phyloP scores from a whole-genome alignment of 139 green algal species.

The Chlamydomonas sp. region DNA sequence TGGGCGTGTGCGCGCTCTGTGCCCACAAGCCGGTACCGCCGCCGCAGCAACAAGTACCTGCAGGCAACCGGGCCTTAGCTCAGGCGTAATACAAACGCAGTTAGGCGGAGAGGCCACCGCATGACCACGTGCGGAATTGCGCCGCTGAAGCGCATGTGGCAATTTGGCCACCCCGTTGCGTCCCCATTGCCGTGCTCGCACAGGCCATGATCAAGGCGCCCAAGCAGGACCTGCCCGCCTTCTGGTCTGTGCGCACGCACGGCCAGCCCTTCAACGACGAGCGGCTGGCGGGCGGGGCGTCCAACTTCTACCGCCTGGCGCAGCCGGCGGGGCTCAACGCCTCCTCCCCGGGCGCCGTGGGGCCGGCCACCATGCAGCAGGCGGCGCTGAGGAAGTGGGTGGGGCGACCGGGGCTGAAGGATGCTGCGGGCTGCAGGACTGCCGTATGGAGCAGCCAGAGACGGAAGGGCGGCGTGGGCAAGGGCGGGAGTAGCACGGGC shows the following conservation, averaged over 20 bases:
- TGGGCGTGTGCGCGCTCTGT: too few relatives aligned
- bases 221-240: constrained; percentile 60
- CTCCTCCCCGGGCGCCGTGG: constrained; percentile 3
- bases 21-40: too few relatives aligned
- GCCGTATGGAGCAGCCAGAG: neutral
- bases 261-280: constrained; percentile 68
- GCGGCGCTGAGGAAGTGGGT: constrained; percentile 49
- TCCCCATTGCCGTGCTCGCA: too few relatives aligned
- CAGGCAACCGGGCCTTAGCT: too few relatives aligned
- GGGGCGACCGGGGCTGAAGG: neutral
- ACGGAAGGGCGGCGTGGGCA: neutral
- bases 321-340: constrained; percentile 20
- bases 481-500: neutral
- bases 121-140: too few relatives aligned
- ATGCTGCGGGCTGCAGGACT: too few relatives aligned
- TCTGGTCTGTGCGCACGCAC: constrained; percentile 57
- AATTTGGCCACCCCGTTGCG: too few relatives aligned
- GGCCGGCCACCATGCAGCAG: constrained; percentile 55
- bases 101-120: too few relatives aligned
- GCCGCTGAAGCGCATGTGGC: too few relatives aligned
- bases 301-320: constrained; percentile 49
- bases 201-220: neutral
- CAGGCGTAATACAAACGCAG: too few relatives aligned
- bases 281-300: constrained; percentile 37
- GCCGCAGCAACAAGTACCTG: too few relatives aligned